Evolutionary conservation across 108 stramenopile species (phyloP), one percentile per base, ranked within the genome.

Genomic region (Nitzschia putrida): DNA sequence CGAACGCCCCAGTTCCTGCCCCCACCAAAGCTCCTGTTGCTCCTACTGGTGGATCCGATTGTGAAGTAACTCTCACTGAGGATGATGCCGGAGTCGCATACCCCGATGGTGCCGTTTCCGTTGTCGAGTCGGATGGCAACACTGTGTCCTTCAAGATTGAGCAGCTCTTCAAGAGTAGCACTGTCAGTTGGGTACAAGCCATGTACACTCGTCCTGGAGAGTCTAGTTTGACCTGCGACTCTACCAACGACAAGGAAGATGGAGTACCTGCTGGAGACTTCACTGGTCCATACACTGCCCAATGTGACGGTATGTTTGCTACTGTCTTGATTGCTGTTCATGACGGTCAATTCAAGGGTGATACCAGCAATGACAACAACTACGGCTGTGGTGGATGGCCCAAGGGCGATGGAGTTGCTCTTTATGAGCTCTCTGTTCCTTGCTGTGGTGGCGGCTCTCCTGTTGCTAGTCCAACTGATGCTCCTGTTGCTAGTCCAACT

Each of bases 401-500:
- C 8, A 58, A 25, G 6, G 11, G 8, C 6, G 57, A 58, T 37
- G 34, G 34, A 7, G 8, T 34, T 37, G 57, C 29, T 37, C 8
- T 13, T 9, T 58, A 58, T 26, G 9, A 25, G 16, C 24, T 58
- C n/a, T 6, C 8, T 18, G 10, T 58, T 13, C 44, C 44, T 44
- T 44, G 44, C 44, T 44, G 44, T 44, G 44, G 18, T 14, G 53
- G n/a, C n/a, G n/a, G n/a, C n/a, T n/a, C n/a, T n/a, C 44, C 43
- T 45, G n/a, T 53, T 21, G 8, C 53, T 54, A 8, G 20, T 20
- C 53, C 53, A 54, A 22, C 21, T 9, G 13, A 9, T 21, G 53
- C 14, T 54, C 57, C 57, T 34, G 7, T 41, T n/a, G 41, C n/a
- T 9, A 5, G 26, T 41, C 60, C 60, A 41, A 61, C 60, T 10